Evolutionary conservation across 139 green algal genomes (phyloP), one percentile per base, ranked within the genome.

Genomic region (Chlamydomonas sp.): DNA sequence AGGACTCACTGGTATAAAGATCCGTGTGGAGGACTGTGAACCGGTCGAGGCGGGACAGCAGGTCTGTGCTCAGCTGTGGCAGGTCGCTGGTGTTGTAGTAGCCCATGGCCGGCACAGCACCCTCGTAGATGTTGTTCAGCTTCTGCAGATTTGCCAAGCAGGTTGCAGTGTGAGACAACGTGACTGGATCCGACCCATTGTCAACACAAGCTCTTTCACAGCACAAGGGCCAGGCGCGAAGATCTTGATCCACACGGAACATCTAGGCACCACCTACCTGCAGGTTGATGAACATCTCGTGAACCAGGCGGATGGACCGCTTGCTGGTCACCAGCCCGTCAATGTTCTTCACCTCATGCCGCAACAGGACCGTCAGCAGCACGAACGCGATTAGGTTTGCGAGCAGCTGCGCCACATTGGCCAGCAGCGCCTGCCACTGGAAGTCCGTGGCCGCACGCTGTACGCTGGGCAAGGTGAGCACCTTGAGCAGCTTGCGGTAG

Each of bases 401-500:
- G 60, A 86, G 49, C 82, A 86, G 82, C 82, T 86, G 82, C 18
- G 61, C 71, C 18, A 86, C 71, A n/a, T 86, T 86, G 59, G 69
- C 82, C 0, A 86, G 20, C 69, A 73, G 69, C 8, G 82, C 82
- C 82, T 86, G 82, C 82, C 82, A 86, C 59, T 67, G 71, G 62
- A 86, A 86, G 82, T 86, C 82, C 9, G 20, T 71, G 5, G 82
- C 82, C 6, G 82, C 82, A 10, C 82, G 82, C 82, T 86, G 82
- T 18, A 86, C 82, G 2, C 4, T 61, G 2, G 82, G 82, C 17
- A 71, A 86, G 61, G 79, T 71, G 0, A 86, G 82, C 18, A 86
- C 82, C 82, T 79, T 79, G 60, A 86, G 82, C 82, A 86, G 71
- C 59, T 86, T 86, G 20, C 61, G 61, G 71, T 86, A 86, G 49